Evolutionary conservation across 306 rosid genomes (phyloP).

Genomic region (Trifolium repens): DNA sequence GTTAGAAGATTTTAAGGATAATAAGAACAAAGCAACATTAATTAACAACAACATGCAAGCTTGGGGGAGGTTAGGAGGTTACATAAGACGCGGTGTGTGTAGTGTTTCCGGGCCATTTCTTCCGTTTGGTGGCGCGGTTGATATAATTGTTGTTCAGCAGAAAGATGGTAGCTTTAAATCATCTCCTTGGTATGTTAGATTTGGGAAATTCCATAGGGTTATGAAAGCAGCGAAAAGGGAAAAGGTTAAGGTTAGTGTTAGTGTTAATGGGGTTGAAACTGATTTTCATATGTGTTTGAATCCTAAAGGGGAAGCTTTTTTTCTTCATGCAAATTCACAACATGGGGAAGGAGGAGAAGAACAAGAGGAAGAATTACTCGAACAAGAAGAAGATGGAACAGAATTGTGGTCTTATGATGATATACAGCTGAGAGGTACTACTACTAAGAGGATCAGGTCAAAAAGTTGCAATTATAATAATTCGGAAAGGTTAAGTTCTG

Average conservation of each 20-base stretch:
- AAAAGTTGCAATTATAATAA: constrained; percentile 55
- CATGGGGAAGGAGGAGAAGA: constrained; percentile 50
- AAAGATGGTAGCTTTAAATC: constrained; percentile 89
- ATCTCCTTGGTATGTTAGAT: constrained; percentile 89
- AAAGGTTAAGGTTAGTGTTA: constrained; percentile 61
- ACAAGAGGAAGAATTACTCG: constrained; percentile 42
- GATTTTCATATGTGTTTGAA: constrained; percentile 75
- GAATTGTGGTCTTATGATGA: constrained; percentile 54
- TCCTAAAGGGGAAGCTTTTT: constrained; percentile 82
- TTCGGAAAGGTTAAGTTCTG: neutral
- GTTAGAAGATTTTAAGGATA: neutral
- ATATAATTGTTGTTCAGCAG: constrained; percentile 86
- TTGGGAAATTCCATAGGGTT: constrained; percentile 86
- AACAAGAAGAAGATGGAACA: constrained; percentile 43
- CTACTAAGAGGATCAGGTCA: constrained; percentile 49
- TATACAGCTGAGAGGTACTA: constrained; percentile 37
- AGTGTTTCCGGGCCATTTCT: constrained; percentile 80
- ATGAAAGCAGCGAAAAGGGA: constrained; percentile 68
- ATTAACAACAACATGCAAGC: constrained; percentile 56
- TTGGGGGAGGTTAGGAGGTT: constrained; percentile 78
- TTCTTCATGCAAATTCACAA: constrained; percentile 58
- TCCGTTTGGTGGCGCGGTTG: constrained; percentile 95
- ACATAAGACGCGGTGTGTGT: constrained; percentile 67
- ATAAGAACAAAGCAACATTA: neutral
- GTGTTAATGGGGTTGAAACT: constrained; percentile 82